Conservation (phyloP, 139 green algal species). For the Micractinium conductrix region DNA sequence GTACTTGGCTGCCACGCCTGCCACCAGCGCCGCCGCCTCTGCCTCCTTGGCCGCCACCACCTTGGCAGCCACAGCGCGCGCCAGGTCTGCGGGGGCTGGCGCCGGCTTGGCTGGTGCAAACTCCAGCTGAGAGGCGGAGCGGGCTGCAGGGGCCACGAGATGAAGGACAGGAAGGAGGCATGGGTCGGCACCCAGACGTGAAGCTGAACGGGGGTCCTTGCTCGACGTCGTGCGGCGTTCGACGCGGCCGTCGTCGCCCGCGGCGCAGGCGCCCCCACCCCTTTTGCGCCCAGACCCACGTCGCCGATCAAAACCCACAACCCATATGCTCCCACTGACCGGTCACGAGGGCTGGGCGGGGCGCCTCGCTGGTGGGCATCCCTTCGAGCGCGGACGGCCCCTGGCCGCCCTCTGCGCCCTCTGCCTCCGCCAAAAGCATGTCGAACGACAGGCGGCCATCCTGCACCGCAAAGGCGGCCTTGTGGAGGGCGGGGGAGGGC, state of each 20-base stretch:
- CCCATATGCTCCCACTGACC: too few relatives aligned
- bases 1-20: constrained; percentile 26
- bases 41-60: constrained; percentile 11
- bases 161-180: neutral
- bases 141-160: neutral
- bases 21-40: constrained; percentile 15
- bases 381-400: constrained; percentile 1
- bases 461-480: constrained; percentile 16
- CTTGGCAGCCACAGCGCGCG: constrained; percentile 11
- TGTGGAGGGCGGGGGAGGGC: neutral
- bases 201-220: too few relatives aligned
- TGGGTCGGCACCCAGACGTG: neutral
- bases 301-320: too few relatives aligned
- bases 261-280: neutral
- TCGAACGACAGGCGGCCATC: constrained; percentile 29
- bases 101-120: neutral
- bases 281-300: neutral
- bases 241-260: neutral
- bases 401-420: neutral
- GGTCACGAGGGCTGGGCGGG: too few relatives aligned
- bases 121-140: constrained; percentile 17
- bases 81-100: neutral
- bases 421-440: constrained; percentile 3
- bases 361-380: too few relatives aligned
- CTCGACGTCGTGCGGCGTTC: neutral